Base-by-base conservation (phyloP, 441 rosid species). In the Euphorbia celastroides region DNA sequence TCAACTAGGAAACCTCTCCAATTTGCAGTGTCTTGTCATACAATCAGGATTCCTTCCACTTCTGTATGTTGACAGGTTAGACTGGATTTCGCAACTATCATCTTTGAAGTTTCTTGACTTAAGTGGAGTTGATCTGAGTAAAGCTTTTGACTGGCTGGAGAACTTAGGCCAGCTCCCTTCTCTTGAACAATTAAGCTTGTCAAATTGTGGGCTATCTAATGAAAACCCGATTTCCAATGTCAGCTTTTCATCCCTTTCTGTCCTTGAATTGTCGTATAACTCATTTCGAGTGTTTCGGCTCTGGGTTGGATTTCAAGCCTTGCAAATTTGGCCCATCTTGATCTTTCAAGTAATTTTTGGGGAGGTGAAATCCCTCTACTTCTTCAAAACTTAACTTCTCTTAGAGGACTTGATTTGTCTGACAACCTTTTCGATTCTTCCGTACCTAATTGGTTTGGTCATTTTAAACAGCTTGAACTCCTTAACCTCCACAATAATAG, bases 1-100 rank as follows among this genome's bases (percentile, higher is more conserved):
- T 54, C 61, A 14, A 27, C 54, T 69, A 7, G 72, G 72, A 42
- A 69, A 69, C 60, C 60, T 69, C 59, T 48, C 72, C 38, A 16
- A 48, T 38, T 25, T 69, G 17, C 36, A 52, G 5, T 27, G 32
- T 19, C 67, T 69, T 62, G 7, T 31, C 41, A 60, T 69, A 19
- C n/a, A 17, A 14, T 4, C 19, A 46, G 13, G n/a, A 46, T 14
- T 2, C 13, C 3, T 5, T 46, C 19, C 20, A 2, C 12, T 14
- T 10, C 14, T 11, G 7, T 69, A 62, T 26, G 42, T 26, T 17
- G 64, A 51, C 23, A 52, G 42, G 62, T 13, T 69, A 11, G 4
- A 38, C 36, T 69, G 72, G 67, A 27, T 69, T 62, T 60, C 72
- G 8, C 4, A 23, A 51, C 60, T 64, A 54, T 64, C 65, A 44